phyloP scores from a whole-genome alignment of 148 eudicot species.

The Nepenthes gracilis region DNA sequence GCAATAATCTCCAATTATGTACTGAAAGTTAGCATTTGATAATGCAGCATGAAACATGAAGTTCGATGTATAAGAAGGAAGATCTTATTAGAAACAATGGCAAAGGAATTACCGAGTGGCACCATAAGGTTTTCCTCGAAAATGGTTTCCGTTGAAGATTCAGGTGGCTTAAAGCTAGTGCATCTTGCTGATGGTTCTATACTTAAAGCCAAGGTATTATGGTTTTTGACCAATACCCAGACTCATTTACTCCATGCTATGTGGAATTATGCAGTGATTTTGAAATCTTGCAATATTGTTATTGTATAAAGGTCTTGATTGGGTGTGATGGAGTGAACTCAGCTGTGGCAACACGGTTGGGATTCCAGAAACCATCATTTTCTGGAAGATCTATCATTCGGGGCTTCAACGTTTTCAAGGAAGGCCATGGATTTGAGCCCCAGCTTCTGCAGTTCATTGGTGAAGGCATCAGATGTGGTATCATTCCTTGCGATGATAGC shows the following conservation, averaged over 20 bases:
- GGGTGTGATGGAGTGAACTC: slow-evolving; percentile 33
- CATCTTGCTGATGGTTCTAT: slow-evolving; percentile 49
- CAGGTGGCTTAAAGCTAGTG: slow-evolving; percentile 27
- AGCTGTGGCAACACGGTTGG: slow-evolving; percentile 13
- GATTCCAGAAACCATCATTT: slow-evolving; percentile 1
- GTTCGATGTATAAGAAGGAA: slow-evolving; percentile 30
- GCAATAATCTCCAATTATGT: not conserved
- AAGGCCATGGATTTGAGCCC: slow-evolving; percentile 10
- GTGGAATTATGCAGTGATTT: no score
- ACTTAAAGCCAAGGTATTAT: slow-evolving; percentile 20
- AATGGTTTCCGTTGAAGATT: slow-evolving; percentile 27
- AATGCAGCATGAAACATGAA: slow-evolving; percentile 22
- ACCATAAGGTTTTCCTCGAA: slow-evolving; percentile 7
- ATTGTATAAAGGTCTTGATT: no score
- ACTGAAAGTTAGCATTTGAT: not conserved
- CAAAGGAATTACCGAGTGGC: slow-evolving; percentile 36
- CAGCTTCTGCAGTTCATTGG: slow-evolving; percentile 16
- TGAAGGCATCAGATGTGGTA: slow-evolving; percentile 21
- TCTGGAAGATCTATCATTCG: slow-evolving; percentile 7
- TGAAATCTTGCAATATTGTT: no score
- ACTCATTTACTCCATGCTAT: no score
- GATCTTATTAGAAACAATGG: slow-evolving; percentile 32
- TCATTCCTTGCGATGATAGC: slow-evolving; percentile 15
- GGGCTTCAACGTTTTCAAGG: slow-evolving; percentile 1
- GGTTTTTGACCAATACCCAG: no score